Evolutionary conservation across 2,329 filamentous ascomycete genomes (phyloP), one percentile per base, ranked within the genome.

Genomic region (Talaromyces sp.): DNA sequence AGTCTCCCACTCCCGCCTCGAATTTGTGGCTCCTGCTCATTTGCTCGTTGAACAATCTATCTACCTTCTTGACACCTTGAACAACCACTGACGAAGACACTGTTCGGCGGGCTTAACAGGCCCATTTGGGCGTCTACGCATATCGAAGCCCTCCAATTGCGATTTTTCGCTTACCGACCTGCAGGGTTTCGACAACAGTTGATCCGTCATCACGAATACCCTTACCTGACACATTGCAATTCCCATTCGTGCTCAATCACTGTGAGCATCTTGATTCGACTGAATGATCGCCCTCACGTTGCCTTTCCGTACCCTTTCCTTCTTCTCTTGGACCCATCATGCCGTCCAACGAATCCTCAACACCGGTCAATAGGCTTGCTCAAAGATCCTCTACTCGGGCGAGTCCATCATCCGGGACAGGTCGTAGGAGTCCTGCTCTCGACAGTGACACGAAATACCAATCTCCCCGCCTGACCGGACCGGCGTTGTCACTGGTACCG

Each of bases 401-500:
- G 25, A 57, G 50, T 31, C 36, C 59, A 31, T 53, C 59, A n/a
- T 19, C 55, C 31, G 55, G 41, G n/a, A 45, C 55, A 8, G 57
- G 46, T 45, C 67, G 65, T 64, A 66, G 65, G 61, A 64, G 61
- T 60, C 67, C 67, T 63, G 63, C 60, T 60, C 66, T 61, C 57
- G 68, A 71, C 53, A 61, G 60, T 59, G 68, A 69, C 61, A 65
- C 68, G 63, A 64, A 58, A 39, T 69, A 72, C 61, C 46, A 63
- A 60, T 60, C 67, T 63, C 66, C 54, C 43, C 59, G 59, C 61
- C 60, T 68, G 66, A 28, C 48, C 66, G 58, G 36, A 59, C 37
- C 66, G 66, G 58, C 66, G 58, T 63, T 68, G 55, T 70, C 70
- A 41, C 68, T 71, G 62, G 57, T 72, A 56, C 70, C 71, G 57